Base-by-base conservation (phyloP, 495 filamentous ascomycete species). In the Hyaloscypha hepaticicola region DNA sequence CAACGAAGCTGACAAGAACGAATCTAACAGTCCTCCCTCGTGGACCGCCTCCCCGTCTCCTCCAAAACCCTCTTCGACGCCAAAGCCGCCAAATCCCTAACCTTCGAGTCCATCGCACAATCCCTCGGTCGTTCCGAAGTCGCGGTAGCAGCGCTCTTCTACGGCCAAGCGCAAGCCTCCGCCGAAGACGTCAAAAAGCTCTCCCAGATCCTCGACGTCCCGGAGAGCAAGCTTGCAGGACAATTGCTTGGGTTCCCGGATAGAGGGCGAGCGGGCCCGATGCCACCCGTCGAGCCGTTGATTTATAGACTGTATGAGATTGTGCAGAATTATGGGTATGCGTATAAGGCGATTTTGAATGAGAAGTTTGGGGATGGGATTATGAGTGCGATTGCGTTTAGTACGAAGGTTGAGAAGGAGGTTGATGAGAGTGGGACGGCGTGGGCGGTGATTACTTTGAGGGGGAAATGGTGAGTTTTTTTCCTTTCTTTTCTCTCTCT, bases 341-440 rank as follows among this genome's bases (percentile, higher is more conserved):
- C 95, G 25, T 97, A 95, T 77, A 98, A 98, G 83, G 94, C 92
- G 7, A 82, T 99, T 9, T 75, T 99, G 75, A 99, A 99, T 73
- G 95, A 99, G 85, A 99, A 97, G 80, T 97, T 99, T 78, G 95
- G 95, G 0, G 95, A 99, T 77, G 95, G 95, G 0, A 99, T 99
- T 71, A 97, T 99, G 95, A 96, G 92, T 72, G 95, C 94, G 0
- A 97, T 99, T 73, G 85, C 88, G 7, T 99, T 99, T 73, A 88
- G 86, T 45, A 96, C 93, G 1, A 93, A 92, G 76, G 91, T 99
- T 16, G 92, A 97, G 78, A 97, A 97, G 83, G 95, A 99, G 85
- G 86, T 86, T 8, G 95, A 97, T 77, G 82, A 86, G 60, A 82
- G 90, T 71, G 93, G 93, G 21, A 87, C 84, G 66, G 79, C 81